Evolutionary conservation across 768 basidiomycete genomes (phyloP).

Genomic region (Mycena haematopus): DNA sequence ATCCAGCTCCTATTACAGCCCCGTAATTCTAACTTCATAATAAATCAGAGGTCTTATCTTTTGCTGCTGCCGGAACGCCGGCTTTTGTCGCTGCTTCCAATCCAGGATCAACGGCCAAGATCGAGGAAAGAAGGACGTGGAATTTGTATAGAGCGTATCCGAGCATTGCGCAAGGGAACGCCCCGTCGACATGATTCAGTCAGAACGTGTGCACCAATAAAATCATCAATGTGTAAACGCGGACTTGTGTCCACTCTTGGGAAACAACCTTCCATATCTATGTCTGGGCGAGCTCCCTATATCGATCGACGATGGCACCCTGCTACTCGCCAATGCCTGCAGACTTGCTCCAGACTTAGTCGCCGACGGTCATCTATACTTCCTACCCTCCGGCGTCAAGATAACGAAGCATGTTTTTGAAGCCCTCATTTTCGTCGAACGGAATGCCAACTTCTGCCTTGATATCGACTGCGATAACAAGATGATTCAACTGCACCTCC

Average conservation of each 20-base stretch:
- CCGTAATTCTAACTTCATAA: constrained; percentile 4
- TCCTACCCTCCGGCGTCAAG: background rate
- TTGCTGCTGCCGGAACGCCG: constrained; percentile 24
- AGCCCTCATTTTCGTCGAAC: background rate
- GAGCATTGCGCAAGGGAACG: constrained; percentile 50
- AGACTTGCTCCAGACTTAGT: background rate
- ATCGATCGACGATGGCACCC: constrained; percentile 11
- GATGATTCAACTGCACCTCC: background rate
- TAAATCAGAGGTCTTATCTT: constrained; percentile 31
- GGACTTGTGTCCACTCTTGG: background rate
- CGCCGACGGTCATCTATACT: background rate
- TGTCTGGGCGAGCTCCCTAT: background rate
- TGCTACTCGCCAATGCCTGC: background rate
- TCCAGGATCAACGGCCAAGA: constrained; percentile 25
- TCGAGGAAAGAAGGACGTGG: constrained; percentile 45
- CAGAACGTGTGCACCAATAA: background rate
- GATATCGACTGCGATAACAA: constrained; percentile 4
- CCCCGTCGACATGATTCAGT: constrained; percentile 10
- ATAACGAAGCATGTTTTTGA: constrained; percentile 2
- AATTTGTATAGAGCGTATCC: constrained; percentile 55
- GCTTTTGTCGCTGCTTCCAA: constrained; percentile 26
- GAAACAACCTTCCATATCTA: background rate
- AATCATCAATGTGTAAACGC: constrained; percentile 1
- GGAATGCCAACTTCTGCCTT: background rate
- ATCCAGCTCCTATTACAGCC: constrained; percentile 5